Percentiles rank a stretch among this genome's conserved stretches.
Evolutionary conservation across 2,329 filamentous ascomycete genomes (phyloP).

Genomic region (Raffaelea arxii): DNA sequence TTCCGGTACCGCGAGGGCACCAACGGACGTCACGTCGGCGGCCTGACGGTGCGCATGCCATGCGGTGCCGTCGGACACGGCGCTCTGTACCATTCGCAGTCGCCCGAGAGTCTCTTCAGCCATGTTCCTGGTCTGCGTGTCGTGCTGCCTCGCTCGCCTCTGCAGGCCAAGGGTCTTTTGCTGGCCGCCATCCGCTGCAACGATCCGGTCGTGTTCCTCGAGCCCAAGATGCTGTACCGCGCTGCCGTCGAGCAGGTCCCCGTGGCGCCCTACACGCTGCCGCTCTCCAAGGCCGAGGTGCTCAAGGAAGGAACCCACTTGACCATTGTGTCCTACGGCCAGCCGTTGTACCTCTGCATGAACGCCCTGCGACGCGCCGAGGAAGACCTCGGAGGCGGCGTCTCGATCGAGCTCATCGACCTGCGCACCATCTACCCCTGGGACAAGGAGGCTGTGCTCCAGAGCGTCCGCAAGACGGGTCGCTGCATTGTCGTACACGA

Average conservation of each 20-base stretch:
- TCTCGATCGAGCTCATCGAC: constrained; percentile 78
- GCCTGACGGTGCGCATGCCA: constrained; percentile 82
- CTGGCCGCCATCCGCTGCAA: constrained; percentile 68
- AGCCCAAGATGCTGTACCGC: constrained; percentile 87
- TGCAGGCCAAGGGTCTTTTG: constrained; percentile 81
- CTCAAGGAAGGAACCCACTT: constrained; percentile 71
- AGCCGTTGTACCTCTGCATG: constrained; percentile 76
- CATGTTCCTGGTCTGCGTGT: constrained; percentile 80
- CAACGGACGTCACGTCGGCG: constrained; percentile 55
- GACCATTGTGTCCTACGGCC: constrained; percentile 81
- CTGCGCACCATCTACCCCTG: constrained; percentile 83
- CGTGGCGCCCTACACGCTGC: constrained; percentile 68
- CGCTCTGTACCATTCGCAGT: constrained; percentile 80
- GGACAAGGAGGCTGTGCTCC: constrained; percentile 72
- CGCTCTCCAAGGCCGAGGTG: constrained; percentile 76
- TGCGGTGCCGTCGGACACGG: constrained; percentile 85
- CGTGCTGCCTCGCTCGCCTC: constrained; percentile 74
- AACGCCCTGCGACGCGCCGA: constrained; percentile 65
- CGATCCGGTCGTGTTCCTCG: constrained; percentile 87
- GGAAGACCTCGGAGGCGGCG: constrained; percentile 65
- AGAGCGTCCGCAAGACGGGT: constrained; percentile 81
- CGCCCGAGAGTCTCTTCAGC: constrained; percentile 78
- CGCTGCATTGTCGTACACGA: constrained; percentile 84
- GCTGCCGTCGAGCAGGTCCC: constrained; percentile 90
- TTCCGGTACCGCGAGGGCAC: constrained; percentile 65